Conservation (phyloP, 1,284 basidiomycete genomes). For the Marasmius oreades region DNA sequence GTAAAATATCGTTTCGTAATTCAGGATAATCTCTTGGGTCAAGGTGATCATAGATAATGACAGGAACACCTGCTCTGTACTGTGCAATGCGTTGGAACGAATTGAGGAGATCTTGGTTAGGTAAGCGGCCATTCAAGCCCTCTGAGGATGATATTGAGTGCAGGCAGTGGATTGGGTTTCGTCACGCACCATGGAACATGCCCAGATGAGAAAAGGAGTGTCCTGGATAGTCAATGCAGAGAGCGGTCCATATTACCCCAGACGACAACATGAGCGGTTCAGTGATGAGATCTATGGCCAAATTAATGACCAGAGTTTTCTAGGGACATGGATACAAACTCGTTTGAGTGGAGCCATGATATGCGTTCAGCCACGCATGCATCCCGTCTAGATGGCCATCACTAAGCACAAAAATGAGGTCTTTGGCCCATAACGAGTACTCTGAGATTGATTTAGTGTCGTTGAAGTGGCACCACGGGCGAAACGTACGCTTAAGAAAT, state of each 20-base stretch:
- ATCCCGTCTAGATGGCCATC: conserved; percentile 90
- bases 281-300: conserved; percentile 54
- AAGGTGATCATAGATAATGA: conserved; percentile 74
- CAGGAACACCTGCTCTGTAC: conserved; percentile 69
- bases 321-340: conserved; percentile 41
- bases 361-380: conserved; percentile 86
- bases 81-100: conserved; percentile 74
- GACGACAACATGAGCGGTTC: conserved; percentile 63
- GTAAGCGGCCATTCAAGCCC: conserved; percentile 91
- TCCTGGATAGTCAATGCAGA: conserved; percentile 94
- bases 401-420: conserved; percentile 87
- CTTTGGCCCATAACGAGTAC: conserved; percentile 92
- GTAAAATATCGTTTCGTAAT: conserved; percentile 28
- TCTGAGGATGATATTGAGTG: conserved; percentile 45
- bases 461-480: not conserved
- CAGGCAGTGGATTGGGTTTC: conserved; percentile 1
- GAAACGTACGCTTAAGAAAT: conserved; percentile 72
- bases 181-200: conserved; percentile 77
- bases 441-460: conserved; percentile 39
- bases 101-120: conserved; percentile 95
- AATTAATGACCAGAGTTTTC: not conserved
- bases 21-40: conserved; percentile 44
- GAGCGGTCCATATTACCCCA: conserved; percentile 91
- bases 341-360: conserved; percentile 68
- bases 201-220: conserved; percentile 96